Conservation (phyloP, 169 alveolate genomes). For the Cryptosporidium canis region DNA sequence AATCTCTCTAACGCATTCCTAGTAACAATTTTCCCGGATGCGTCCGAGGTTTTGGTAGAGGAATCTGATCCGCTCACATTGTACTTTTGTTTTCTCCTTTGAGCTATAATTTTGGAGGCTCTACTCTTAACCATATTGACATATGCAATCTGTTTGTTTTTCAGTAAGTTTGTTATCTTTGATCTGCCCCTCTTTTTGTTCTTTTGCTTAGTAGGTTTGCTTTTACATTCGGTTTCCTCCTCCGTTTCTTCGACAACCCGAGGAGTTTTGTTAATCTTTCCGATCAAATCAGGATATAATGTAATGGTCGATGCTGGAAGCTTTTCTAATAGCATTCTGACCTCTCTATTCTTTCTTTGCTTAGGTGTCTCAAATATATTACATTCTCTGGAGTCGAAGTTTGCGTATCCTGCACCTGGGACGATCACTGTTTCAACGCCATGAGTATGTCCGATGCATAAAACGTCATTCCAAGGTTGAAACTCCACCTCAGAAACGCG, state of each 20-base stretch:
- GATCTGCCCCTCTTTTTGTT: slow-evolving; percentile 67
- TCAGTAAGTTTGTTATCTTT: slow-evolving; percentile 10
- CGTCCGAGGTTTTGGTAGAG: not conserved
- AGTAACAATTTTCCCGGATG: not conserved
- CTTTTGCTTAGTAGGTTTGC: not conserved
- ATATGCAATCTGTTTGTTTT: slow-evolving; percentile 40
- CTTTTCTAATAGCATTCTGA: slow-evolving; percentile 90
- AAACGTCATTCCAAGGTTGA: slow-evolving; percentile 93
- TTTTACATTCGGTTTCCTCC: slow-evolving; percentile 75
- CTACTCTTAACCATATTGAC: slow-evolving; percentile 37
- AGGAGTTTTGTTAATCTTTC: slow-evolving; percentile 85
- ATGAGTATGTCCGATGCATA: slow-evolving; percentile 90
- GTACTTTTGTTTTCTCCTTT: slow-evolving; percentile 1
- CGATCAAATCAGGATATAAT: slow-evolving; percentile 85
- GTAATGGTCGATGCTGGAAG: slow-evolving; percentile 92
- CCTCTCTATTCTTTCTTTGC: slow-evolving; percentile 88
- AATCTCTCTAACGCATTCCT: slow-evolving; percentile 59
- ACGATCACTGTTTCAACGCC: slow-evolving; percentile 90
- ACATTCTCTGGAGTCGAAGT: slow-evolving; percentile 89
- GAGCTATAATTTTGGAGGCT: slow-evolving; percentile 19
- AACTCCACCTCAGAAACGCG: slow-evolving; percentile 83
- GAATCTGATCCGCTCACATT: not conserved
- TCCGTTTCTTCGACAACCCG: slow-evolving; percentile 81
- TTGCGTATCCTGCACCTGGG: slow-evolving; percentile 95
- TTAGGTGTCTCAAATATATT: slow-evolving; percentile 88